A percentile compares a stretch with the other conserved stretches of the same genome.
These are phyloP conservation scores for Ophiosphaerella korrae DNA, from an alignment of 2,329 filamentous ascomycete species.

Conservation along the genomic window DNA sequence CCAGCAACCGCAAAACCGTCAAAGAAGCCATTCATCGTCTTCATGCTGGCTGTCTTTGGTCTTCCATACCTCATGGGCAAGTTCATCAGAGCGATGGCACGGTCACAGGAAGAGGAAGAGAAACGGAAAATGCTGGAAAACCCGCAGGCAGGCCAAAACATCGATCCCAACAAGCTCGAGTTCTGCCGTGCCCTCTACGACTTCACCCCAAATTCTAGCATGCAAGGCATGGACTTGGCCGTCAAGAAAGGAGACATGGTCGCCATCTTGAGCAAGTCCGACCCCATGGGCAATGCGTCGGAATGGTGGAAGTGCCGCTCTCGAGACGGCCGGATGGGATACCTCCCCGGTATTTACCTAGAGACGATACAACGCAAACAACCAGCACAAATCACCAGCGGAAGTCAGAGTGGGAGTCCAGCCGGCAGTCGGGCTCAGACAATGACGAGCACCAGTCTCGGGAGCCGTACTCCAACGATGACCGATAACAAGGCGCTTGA, in stretches of 20 bases:
- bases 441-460: slow-evolving; percentile 55
- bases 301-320: slow-evolving; percentile 98
- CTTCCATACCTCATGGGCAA: slow-evolving; percentile 97
- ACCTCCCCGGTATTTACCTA: slow-evolving; percentile 88
- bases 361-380: slow-evolving; percentile 70
- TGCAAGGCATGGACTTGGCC: slow-evolving; percentile 79
- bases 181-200: slow-evolving; percentile 96
- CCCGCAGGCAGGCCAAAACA: slow-evolving; percentile 54
- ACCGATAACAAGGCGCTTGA: slow-evolving; percentile 50
- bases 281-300: slow-evolving; percentile 87
- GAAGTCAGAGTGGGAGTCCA: slow-evolving; percentile 48
- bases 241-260: slow-evolving; percentile 96
- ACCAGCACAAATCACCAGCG: slow-evolving; percentile 53
- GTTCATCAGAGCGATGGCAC: slow-evolving; percentile 83
- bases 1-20: slow-evolving; percentile 73
- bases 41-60: slow-evolving; percentile 91
- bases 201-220: slow-evolving; percentile 78
- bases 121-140: slow-evolving; percentile 61
- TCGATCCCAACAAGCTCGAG: slow-evolving; percentile 90
- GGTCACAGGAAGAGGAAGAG: slow-evolving; percentile 83
- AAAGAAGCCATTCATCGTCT: slow-evolving; percentile 95
- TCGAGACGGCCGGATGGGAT: slow-evolving; percentile 86
- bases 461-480: slow-evolving; percentile 52
- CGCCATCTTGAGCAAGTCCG: slow-evolving; percentile 88
- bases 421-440: slow-evolving; percentile 59